Base-by-base conservation (phyloP, 2,329 filamentous ascomycete genomes). In the Fusarium oligoseptatum region DNA sequence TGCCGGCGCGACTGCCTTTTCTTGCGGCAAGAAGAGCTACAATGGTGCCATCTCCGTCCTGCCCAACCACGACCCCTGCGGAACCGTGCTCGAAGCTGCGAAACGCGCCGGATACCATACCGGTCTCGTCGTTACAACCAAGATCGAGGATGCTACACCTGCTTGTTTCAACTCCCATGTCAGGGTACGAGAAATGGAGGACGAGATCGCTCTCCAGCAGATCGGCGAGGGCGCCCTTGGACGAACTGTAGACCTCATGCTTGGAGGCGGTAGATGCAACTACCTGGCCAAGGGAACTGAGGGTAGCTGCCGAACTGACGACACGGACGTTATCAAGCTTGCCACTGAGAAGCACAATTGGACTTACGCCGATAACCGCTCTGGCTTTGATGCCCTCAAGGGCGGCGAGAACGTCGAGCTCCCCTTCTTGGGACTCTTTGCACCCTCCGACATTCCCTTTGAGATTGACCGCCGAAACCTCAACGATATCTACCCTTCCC, bases 1-100 rank as follows among this genome's bases (percentile, higher is more conserved):
- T 6, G 97, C 97, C n/a, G 97, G 97, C 41, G 97, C 97, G 4
- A 99, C 97, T 1, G 97, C 97, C 1, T 99, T 99, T 82, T 95
- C 94, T 3, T 99, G 97, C 80, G 96, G 91, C 22, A 85, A 88
- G 80, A 99, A 99, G 90, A 97, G 93, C 82, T 99, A 99, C 86
- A 99, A 99, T 80, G 95, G 95, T 57, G 97, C 97, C 76, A 98
- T 99, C 77, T 94, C 95, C 11, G 93, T 97, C 64, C 87, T 97
- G 17, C 95, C 95, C 0, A 92, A 97, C 82, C 91, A 93, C 76
- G 91, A 91, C 34, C 95, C 97, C 6, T 99, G 97, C 82, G 97
- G 96, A 9, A 98, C 95, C 20, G 95, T 92, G 5, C 89, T 99
- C 63, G 97, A 99, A 85, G 97, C 97, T 4, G 97, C 97, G 41